A percentile compares a stretch with the other conserved stretches of the same genome.
These are phyloP conservation scores for Dioscorea zingiberensis DNA, from an alignment of 106 monocot genomes.

Conservation along the genomic window DNA sequence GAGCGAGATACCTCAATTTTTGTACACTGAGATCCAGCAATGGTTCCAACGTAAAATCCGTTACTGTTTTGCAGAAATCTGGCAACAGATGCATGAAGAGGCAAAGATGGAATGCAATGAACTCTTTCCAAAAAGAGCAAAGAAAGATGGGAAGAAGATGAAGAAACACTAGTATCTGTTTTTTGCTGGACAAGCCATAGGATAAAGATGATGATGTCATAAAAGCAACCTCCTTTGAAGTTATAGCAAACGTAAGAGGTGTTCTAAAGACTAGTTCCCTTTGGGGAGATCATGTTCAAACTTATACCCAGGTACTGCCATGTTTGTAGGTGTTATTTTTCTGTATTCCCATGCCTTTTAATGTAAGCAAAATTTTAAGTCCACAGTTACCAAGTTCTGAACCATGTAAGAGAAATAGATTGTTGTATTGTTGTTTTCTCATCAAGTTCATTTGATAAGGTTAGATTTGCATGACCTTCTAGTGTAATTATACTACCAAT, in stretches of 20 bases:
- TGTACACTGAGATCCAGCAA: conserved; percentile 45
- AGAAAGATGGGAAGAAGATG: conserved; percentile 18
- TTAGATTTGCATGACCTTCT: too few species aligned
- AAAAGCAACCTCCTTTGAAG: conserved; percentile 98
- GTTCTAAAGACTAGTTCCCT: conserved; percentile 82
- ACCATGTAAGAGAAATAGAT: too few species aligned
- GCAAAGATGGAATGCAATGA: conserved; percentile 33
- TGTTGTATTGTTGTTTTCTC: too few species aligned
- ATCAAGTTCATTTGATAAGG: too few species aligned
- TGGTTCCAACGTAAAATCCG: conserved; percentile 76
- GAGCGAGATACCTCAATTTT: conserved; percentile 41
- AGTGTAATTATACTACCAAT: too few species aligned
- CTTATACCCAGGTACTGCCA: conserved; percentile 63
- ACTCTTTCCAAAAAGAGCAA: conserved; percentile 56
- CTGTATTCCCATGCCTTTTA: not conserved
- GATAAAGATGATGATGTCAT: conserved; percentile 94
- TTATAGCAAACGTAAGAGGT: conserved; percentile 88
- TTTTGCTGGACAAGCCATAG: conserved; percentile 75
- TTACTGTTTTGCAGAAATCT: conserved; percentile 37
- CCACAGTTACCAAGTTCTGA: too few species aligned
- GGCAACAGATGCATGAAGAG: conserved; percentile 62
- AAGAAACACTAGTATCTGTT: not conserved
- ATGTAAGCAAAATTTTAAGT: too few species aligned
- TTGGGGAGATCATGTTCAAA: conserved; percentile 94
- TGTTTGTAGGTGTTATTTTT: not conserved